Conservation (phyloP, 805 yeast species). For the Huiozyma sinensis region DNA sequence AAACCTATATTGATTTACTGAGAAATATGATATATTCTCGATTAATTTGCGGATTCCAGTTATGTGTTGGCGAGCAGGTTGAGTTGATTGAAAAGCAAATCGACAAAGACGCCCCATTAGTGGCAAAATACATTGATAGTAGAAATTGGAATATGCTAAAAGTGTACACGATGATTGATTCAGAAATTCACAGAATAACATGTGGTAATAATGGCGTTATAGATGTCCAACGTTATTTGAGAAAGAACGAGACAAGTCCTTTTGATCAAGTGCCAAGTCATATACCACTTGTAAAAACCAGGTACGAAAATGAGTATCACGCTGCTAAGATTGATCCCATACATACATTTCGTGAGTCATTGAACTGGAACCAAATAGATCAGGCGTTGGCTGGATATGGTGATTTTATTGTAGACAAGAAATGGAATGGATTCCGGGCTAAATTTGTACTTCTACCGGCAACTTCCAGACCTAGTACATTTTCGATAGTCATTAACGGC, state of each 20-base stretch:
- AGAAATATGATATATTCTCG: conserved; percentile 82
- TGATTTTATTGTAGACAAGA: conserved; percentile 48
- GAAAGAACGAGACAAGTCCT: conserved; percentile 28
- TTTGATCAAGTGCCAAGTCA: conserved; percentile 31
- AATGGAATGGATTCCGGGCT: conserved; percentile 48
- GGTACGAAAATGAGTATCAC: conserved; percentile 61
- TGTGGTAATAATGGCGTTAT: conserved; percentile 63
- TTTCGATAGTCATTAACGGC: conserved; percentile 31
- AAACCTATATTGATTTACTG: conserved; percentile 51
- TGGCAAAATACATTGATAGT: conserved; percentile 40
- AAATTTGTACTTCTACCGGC: conserved; percentile 81
- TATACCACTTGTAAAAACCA: conserved; percentile 56
- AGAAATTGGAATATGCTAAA: conserved; percentile 44
- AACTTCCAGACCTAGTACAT: conserved; percentile 46
- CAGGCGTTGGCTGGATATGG: conserved; percentile 87
- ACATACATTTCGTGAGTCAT: conserved; percentile 39
- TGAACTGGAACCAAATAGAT: conserved; percentile 89
- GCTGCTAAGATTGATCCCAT: conserved; percentile 47
- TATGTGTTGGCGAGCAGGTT: conserved; percentile 66
- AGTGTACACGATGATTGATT: conserved; percentile 65
- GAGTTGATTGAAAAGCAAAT: conserved; percentile 43
- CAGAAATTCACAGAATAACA: conserved; percentile 75
- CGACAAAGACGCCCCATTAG: conserved; percentile 37
- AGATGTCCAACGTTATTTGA: conserved; percentile 64
- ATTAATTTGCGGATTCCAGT: conserved; percentile 79